These are phyloP conservation scores for Hericium coralloides DNA, from an alignment of 768 basidiomycete genomes.

Conservation along the genomic window DNA sequence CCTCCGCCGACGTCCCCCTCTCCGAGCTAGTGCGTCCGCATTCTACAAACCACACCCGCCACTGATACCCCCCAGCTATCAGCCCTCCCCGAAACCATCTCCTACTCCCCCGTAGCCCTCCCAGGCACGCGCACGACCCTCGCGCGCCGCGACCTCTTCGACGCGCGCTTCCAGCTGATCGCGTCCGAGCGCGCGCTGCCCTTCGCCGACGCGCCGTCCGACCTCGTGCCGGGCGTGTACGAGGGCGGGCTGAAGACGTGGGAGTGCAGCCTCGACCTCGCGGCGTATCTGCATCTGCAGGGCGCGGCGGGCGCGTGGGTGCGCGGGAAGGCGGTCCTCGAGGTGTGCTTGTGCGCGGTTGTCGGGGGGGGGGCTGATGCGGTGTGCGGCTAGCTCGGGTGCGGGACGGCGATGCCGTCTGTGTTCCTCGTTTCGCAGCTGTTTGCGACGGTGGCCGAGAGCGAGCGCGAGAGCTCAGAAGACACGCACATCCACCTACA, in stretches of 20 bases:
- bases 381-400: slow-evolving; percentile 59
- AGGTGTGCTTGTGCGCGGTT: slow-evolving; percentile 40
- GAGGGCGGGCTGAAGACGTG: slow-evolving; percentile 97
- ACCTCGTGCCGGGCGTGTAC: slow-evolving; percentile 86
- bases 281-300: slow-evolving; percentile 53
- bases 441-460: slow-evolving; percentile 28
- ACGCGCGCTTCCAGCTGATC: slow-evolving; percentile 92
- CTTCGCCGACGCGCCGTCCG: slow-evolving; percentile 77
- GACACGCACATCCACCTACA: slow-evolving; percentile 67
- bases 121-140: slow-evolving; percentile 34
- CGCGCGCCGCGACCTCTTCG: slow-evolving; percentile 82
- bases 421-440: slow-evolving; percentile 60
- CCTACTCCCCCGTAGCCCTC: slow-evolving; percentile 65
- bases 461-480: slow-evolving; percentile 9
- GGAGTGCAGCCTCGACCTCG: slow-evolving; percentile 91
- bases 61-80: slow-evolving; percentile 38
- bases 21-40: slow-evolving; percentile 23
- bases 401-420: slow-evolving; percentile 85
- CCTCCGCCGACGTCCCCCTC: slow-evolving; percentile 23
- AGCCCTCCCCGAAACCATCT: slow-evolving; percentile 62
- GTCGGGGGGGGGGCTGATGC: background rate
- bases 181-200: slow-evolving; percentile 38
- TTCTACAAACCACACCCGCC: background rate
- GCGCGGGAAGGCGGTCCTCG: slow-evolving; percentile 52
- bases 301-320: slow-evolving; percentile 21